A percentile compares a stretch with the other conserved stretches of the same genome.
Conservation (phyloP, 1,284 basidiomycete species). For the Testicularia cyperi region DNA sequence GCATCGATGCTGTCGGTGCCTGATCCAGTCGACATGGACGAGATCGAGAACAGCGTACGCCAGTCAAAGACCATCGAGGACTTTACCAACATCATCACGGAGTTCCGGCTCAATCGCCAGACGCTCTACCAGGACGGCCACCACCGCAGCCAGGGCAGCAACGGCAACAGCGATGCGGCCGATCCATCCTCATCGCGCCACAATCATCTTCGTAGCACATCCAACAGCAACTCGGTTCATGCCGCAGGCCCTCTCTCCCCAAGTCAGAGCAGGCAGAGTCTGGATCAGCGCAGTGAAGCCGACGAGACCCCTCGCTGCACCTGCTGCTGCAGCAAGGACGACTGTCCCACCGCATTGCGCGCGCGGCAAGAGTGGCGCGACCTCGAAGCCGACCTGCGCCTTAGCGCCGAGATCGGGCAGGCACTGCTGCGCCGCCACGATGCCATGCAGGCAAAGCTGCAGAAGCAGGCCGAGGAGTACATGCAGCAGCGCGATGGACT, state of each 20-base stretch:
- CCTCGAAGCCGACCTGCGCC: constrained; percentile 54
- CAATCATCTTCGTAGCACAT: too few species aligned
- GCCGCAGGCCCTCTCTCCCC: constrained; percentile 3
- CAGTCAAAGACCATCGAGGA: constrained; percentile 52
- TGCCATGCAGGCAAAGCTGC: constrained; percentile 70
- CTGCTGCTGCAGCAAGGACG: constrained; percentile 52
- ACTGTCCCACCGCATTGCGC: constrained; percentile 44
- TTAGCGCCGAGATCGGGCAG: constrained; percentile 80
- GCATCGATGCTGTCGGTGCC: constrained; percentile 33
- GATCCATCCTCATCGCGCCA: constrained; percentile 5
- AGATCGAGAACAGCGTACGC: constrained; percentile 46
- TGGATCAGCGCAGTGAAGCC: constrained; percentile 21
- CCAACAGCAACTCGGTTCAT: neutral
- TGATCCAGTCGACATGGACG: constrained; percentile 24
- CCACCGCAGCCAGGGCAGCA: too few species aligned
- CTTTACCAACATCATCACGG: constrained; percentile 53
- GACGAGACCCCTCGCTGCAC: constrained; percentile 18
- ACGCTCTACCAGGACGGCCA: constrained; percentile 17
- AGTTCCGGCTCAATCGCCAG: constrained; percentile 46
- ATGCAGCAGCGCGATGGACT: constrained; percentile 48
- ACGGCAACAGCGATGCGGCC: neutral
- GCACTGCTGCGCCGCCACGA: constrained; percentile 83
- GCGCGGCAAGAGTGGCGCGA: constrained; percentile 54
- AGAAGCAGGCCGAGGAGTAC: constrained; percentile 57
- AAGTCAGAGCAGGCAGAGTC: constrained; percentile 20